phyloP scores from a whole-genome alignment of 306 rosid genomes.

The Sophora flavescens region DNA sequence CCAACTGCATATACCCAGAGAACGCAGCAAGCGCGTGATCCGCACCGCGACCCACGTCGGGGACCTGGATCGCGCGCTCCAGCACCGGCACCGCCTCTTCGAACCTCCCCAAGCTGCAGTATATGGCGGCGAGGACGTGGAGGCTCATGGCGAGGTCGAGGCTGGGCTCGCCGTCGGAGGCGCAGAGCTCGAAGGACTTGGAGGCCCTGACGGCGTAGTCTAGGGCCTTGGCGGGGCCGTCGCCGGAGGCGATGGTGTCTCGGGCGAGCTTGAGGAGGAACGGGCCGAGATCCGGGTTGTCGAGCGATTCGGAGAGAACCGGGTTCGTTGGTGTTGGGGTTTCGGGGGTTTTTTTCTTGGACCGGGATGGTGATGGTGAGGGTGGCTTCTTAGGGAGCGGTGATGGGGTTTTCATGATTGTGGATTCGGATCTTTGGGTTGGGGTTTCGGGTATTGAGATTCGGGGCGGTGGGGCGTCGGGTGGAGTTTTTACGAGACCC shows the following conservation, averaged over 20 bases:
- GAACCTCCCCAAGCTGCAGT: conserved; percentile 87
- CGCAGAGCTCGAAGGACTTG: conserved; percentile 92
- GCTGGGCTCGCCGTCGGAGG: conserved; percentile 80
- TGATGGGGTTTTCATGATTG: conserved; percentile 64
- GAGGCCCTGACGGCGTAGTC: conserved; percentile 90
- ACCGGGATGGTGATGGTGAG: conserved; percentile 84
- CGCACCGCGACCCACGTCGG: conserved; percentile 63
- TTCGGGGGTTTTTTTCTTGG: conserved; percentile 73
- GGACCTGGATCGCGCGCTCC: conserved; percentile 88
- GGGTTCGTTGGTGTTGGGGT: conserved; percentile 56
- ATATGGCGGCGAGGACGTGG: conserved; percentile 94
- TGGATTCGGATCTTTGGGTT: conserved; percentile 63
- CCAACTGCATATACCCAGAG: conserved; percentile 95
- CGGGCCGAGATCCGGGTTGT: conserved; percentile 99
- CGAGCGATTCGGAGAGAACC: conserved; percentile 70
- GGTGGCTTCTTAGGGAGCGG: conserved; percentile 74
- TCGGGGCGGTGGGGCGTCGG: conserved; percentile 67
- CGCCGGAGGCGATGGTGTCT: conserved; percentile 94
- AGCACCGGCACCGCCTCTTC: conserved; percentile 97
- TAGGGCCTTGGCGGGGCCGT: conserved; percentile 85
- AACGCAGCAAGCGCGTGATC: conserved; percentile 98
- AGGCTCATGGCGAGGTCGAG: conserved; percentile 96
- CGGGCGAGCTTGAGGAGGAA: conserved; percentile 92
- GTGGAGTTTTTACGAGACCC: conserved; percentile 85
- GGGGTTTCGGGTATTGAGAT: conserved; percentile 68